Conservation (phyloP, 1,139 yeast genomes). For the Taphrina betulina region DNA sequence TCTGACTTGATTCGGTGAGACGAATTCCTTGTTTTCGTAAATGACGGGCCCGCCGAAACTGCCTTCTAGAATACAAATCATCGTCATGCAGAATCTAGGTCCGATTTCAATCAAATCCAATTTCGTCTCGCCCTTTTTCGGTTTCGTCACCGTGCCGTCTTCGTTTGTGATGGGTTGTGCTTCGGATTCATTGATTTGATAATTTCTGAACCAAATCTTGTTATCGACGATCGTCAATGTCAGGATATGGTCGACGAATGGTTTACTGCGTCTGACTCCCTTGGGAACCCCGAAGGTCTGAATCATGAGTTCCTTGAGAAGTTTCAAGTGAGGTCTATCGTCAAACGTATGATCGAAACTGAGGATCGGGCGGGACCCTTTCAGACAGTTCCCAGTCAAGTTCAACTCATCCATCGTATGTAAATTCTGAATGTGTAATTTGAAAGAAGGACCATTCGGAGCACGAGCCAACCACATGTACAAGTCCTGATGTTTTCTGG, state of each 20-base stretch:
- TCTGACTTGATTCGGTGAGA: constrained; percentile 91
- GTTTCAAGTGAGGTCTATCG: constrained; percentile 59
- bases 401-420: constrained; percentile 95
- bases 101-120: constrained; percentile 89
- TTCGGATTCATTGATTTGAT: constrained; percentile 70
- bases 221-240: constrained; percentile 89
- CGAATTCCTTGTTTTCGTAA: constrained; percentile 94
- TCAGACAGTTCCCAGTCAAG: constrained; percentile 92
- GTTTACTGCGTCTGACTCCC: constrained; percentile 87
- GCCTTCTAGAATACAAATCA: constrained; percentile 89
- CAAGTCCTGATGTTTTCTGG: constrained; percentile 93
- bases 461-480: constrained; percentile 94
- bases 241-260: constrained; percentile 92
- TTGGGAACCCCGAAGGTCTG: constrained; percentile 98
- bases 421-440: constrained; percentile 87
- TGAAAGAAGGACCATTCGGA: constrained; percentile 96
- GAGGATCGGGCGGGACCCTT: constrained; percentile 93
- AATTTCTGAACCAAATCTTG: constrained; percentile 93
- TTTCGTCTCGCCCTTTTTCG: constrained; percentile 43
- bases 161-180: constrained; percentile 56
- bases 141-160: constrained; percentile 42
- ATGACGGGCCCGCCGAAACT: constrained; percentile 98
- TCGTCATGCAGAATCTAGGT: constrained; percentile 91
- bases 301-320: constrained; percentile 78
- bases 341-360: constrained; percentile 84